Conservation (phyloP, 2,329 filamentous ascomycete genomes). For the Cryphonectria naterciae region DNA sequence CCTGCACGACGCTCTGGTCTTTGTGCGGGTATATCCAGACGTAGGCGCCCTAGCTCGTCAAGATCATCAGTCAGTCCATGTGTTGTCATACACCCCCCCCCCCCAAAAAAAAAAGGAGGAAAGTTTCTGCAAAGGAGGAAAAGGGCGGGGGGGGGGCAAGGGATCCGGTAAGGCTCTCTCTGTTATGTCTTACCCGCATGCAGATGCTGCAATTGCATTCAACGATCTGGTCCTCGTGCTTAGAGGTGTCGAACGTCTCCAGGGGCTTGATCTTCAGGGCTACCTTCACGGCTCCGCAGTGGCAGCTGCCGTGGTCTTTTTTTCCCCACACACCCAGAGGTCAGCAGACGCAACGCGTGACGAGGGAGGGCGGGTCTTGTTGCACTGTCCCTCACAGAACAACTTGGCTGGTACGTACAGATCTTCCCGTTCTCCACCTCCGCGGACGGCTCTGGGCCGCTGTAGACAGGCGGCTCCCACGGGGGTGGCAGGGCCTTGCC, state of each 20-base stretch:
- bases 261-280: slow-evolving; percentile 47
- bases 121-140: too few relatives aligned
- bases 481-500: slow-evolving; percentile 39
- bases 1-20: slow-evolving; percentile 46
- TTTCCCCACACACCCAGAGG: neutral
- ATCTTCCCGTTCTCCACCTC: slow-evolving; percentile 44
- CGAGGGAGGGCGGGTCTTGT: neutral
- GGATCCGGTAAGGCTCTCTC: neutral
- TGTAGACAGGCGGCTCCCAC: slow-evolving; percentile 44
- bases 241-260: slow-evolving; percentile 39
- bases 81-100: neutral
- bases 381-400: neutral
- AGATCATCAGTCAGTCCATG: slow-evolving; percentile 12
- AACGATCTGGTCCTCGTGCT: slow-evolving; percentile 34
- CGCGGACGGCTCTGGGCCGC: slow-evolving; percentile 45
- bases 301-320: slow-evolving; percentile 54
- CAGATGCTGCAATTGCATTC: slow-evolving; percentile 60
- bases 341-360: neutral
- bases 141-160: too few relatives aligned
- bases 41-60: slow-evolving; percentile 42
- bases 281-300: slow-evolving; percentile 54
- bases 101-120: too few relatives aligned
- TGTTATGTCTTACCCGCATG: slow-evolving; percentile 40
- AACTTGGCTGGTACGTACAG: slow-evolving; percentile 32
- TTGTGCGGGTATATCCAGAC: slow-evolving; percentile 50